Base-by-base conservation (phyloP, 225 moss, liverwort and hornwort genomes). In the Straminergon stramineum region DNA sequence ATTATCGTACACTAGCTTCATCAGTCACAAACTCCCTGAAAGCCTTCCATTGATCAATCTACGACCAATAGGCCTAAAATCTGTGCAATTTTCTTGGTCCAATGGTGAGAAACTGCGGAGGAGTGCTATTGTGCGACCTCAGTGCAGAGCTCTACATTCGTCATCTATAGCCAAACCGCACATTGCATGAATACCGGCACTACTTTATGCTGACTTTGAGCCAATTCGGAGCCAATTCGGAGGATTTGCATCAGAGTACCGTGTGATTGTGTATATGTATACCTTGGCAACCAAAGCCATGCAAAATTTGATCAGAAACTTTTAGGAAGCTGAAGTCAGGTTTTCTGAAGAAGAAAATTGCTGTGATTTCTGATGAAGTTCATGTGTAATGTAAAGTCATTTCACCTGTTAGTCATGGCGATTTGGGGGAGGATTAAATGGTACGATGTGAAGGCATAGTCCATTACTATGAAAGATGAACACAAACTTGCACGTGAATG, bases 31-130 rank as follows among this genome's bases (percentile, higher is more conserved):
- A 89, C 91, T 99, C 73, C 95, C 96, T 68, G 87, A 81, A 43
- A 92, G 75, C 79, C 93, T 96, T 61, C 93, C 97, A 69, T 52
- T 90, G 63, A 90, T 97, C 77, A 92, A 92, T 85, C 71, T 95
- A 63, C 89, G 88, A 58, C 91, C 95, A 45, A 66, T 93, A 86
- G 97, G 96, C 75, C 92, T 95, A 57, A 94, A 93, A 84, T 93
- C 96, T 63, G 48, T 93, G 81, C 96, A 94, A 66, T 96, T 95
- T 88, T 84, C 92, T 55, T 99, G 98, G 97, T 94, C 89, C 39
- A 81, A 67, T 62, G 88, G 75, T 63, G 88, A 85, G 76, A 88
- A 88, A 39, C 71, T 70, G 68, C 43, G 71, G 43, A 41, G 66
- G 35, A 55, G 53, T 77, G 81, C 69, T 76, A 57, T 45, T 45